Evolutionary conservation across 139 green algal genomes (phyloP), one percentile per base, ranked within the genome.

Genomic region (Micromonas pusilla): DNA sequence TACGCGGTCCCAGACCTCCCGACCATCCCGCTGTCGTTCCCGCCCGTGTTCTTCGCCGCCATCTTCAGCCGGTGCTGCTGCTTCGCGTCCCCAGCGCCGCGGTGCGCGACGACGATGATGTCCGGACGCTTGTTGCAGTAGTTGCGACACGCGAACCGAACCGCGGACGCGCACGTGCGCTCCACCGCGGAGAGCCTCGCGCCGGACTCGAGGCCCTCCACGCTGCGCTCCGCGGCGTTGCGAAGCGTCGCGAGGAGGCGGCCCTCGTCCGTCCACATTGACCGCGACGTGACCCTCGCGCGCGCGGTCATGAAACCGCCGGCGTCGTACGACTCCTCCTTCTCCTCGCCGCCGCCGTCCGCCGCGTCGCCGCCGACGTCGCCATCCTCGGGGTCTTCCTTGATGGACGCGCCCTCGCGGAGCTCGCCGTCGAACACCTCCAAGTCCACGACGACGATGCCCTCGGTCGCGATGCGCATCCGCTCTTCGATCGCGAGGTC

Each of bases 401-500:
- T 72, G 2, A 81, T 94, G 62, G 93, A 93, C 0, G 89, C 94
- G 26, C 88, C 92, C 79, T 91, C 92, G 73, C 88, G n/a, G n/a
- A n/a, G n/a, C 64, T 87, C 62, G 36, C 31, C 0, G 45, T 57
- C 81, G 23, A 88, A 60, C 6, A 97, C 85, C 65, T 96, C 93
- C 21, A 97, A 81, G 6, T 85, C 89, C 5, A 86, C 89, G 2
- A 99, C 83, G 16, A 99, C 88, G 66, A 98, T 86, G 2, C 95
- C 95, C 77, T 99, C 91, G 30, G 86, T 82, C 0, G 94, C 91
- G 38, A 99, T 83, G 31, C 67, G 85, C 63, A 88, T 87, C 13
- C 95, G 85, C 85, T 97, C 89, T 19, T 89, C 79, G 9, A 99
- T 82, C 1, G 83, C 90, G 89, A 99, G 93, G 81, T 99, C 95